These are phyloP conservation scores for Musa troglodytarum DNA, from an alignment of 176 grass and related monocot species.

Conservation along the genomic window DNA sequence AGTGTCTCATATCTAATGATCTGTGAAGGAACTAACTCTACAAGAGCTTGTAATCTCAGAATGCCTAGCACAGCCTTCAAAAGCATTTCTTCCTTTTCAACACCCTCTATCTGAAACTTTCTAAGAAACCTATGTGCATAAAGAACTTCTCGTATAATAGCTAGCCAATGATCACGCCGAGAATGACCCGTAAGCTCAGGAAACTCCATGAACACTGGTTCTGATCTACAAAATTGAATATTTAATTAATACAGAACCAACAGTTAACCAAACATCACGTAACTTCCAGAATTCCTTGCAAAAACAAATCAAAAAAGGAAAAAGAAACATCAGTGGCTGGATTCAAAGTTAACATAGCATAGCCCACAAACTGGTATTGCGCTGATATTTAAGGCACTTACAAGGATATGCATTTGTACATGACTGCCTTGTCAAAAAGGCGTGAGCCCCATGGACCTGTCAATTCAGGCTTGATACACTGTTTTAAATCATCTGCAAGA, in stretches of 20 bases:
- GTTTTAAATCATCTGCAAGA: constrained; percentile 93
- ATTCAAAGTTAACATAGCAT: not conserved
- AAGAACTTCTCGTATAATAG: constrained; percentile 67
- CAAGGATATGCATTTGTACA: constrained; percentile 88
- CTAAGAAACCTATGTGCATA: constrained; percentile 65
- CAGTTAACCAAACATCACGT: not conserved
- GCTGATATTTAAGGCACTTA: constrained; percentile 35
- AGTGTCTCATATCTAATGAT: constrained; percentile 47
- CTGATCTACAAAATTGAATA: constrained; percentile 47
- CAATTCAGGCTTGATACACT: constrained; percentile 84
- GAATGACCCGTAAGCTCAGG: constrained; percentile 83
- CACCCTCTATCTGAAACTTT: constrained; percentile 54
- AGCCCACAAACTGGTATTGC: constrained; percentile 1
- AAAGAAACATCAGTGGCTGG: not conserved
- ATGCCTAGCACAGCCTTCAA: constrained; percentile 57
- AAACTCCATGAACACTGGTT: constrained; percentile 84
- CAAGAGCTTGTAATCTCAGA: constrained; percentile 73
- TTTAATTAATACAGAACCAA: not conserved
- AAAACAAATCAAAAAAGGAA: constrained; percentile 9
- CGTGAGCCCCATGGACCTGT: constrained; percentile 97
- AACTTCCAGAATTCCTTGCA: constrained; percentile 14
- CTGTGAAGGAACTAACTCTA: constrained; percentile 44
- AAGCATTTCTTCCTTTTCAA: constrained; percentile 66
- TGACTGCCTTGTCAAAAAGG: constrained; percentile 97
- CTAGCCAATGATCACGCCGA: constrained; percentile 87